Evolutionary conservation across 1,284 basidiomycete species (phyloP).

Genomic region (Leucoagaricus sp.): DNA sequence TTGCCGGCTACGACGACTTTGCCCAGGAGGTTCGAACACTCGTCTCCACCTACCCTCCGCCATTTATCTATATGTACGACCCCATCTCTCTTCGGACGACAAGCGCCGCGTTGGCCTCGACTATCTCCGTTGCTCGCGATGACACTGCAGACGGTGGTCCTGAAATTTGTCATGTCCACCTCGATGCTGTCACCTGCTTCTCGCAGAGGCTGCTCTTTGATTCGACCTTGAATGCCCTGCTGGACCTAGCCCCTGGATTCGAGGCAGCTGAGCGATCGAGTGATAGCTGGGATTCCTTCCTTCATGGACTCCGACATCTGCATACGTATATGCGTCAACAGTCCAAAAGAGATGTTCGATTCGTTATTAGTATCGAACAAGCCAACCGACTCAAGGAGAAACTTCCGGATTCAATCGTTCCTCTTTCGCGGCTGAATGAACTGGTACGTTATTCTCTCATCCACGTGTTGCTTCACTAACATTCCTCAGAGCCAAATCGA

Average conservation of each 20-base stretch:
- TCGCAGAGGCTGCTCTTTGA: conserved; percentile 69
- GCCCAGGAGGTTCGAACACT: conserved; percentile 46
- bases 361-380: conserved; percentile 68
- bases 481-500: conserved; percentile 39
- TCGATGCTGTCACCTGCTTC: conserved; percentile 71
- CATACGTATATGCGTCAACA: conserved; percentile 17
- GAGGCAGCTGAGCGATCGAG: conserved; percentile 38
- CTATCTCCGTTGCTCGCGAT: conserved; percentile 32
- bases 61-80: conserved; percentile 75
- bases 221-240: conserved; percentile 60
- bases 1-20: conserved; percentile 26
- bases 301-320: conserved; percentile 53
- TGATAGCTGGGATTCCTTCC: conserved; percentile 68
- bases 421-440: conserved; percentile 72
- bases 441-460: conserved; percentile 51
- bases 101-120: conserved; percentile 38
- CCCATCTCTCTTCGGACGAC: conserved; percentile 52
- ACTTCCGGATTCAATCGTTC: conserved; percentile 67
- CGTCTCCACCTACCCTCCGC: conserved; percentile 52
- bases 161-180: conserved; percentile 42
- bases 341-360: conserved; percentile 30
- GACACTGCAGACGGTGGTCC: conserved; percentile 4
- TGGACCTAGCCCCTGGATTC: conserved; percentile 49
- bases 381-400: conserved; percentile 68
- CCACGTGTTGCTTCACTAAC: not conserved